Evolutionary conservation across 2,329 filamentous ascomycete genomes (phyloP).

Genomic region (Aspergillus flavus): DNA sequence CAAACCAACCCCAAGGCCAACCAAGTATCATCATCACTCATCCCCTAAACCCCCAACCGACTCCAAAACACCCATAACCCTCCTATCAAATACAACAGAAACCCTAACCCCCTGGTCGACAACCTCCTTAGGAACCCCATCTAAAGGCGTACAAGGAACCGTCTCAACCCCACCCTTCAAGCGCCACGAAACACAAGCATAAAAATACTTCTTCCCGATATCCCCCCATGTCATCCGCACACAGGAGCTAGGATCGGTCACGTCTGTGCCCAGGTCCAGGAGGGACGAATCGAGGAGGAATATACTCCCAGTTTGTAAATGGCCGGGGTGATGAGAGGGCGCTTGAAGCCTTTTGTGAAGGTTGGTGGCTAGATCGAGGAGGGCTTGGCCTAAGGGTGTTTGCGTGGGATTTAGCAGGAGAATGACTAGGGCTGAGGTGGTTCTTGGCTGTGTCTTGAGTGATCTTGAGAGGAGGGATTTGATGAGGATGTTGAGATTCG

Average conservation of each 20-base stretch:
- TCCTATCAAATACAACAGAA: slow-evolving; percentile 30
- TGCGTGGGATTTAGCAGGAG: slow-evolving; percentile 28
- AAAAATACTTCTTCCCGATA: slow-evolving; percentile 33
- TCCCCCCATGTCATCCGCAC: slow-evolving; percentile 31
- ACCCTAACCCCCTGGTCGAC: slow-evolving; percentile 13
- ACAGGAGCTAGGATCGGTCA: slow-evolving; percentile 25
- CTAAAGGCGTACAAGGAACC: slow-evolving; percentile 7
- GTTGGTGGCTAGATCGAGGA: slow-evolving; percentile 25
- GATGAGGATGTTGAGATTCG: background rate
- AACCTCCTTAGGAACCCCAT: background rate
- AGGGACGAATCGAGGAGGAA: slow-evolving; percentile 37
- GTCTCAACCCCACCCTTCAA: background rate
- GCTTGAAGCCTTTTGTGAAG: slow-evolving; percentile 17
- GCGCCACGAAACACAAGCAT: slow-evolving; percentile 37
- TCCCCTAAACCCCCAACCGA: slow-evolving; percentile 9
- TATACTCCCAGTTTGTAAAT: slow-evolving; percentile 27
- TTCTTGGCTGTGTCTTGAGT: background rate
- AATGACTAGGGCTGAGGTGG: slow-evolving; percentile 24
- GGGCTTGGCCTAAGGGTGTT: slow-evolving; percentile 24
- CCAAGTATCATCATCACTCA: background rate
- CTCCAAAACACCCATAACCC: slow-evolving; percentile 22
- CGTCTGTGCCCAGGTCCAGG: slow-evolving; percentile 15
- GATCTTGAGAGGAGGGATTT: slow-evolving; percentile 9
- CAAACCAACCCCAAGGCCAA: background rate
- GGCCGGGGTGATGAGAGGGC: slow-evolving; percentile 1